Evolutionary conservation across 2,329 filamentous ascomycete genomes (phyloP).

Genomic region (Sporothrix humicola): DNA sequence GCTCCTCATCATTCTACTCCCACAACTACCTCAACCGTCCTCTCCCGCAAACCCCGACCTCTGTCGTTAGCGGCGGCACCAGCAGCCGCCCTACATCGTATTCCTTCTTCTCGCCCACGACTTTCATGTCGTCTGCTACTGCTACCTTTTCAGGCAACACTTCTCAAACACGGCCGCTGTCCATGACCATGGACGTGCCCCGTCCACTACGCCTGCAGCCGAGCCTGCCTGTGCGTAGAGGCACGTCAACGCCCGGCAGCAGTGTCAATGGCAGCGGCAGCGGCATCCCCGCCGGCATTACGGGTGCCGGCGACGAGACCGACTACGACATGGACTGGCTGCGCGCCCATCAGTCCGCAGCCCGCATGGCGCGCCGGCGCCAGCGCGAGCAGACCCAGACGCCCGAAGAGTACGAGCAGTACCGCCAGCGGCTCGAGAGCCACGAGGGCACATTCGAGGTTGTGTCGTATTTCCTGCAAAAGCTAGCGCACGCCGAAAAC

Average conservation of each 20-base stretch:
- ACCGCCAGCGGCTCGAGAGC: constrained; percentile 28
- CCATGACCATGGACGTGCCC: constrained; percentile 14
- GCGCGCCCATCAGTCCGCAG: constrained; percentile 30
- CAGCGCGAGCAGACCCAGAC: constrained; percentile 26
- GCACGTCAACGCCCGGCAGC: constrained; percentile 1
- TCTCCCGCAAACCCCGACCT: constrained; percentile 31
- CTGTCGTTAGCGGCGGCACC: constrained; percentile 23
- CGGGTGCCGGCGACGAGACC: background rate
- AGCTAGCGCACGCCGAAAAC: constrained; percentile 37
- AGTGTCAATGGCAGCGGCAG: constrained; percentile 2
- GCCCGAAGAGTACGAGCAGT: background rate
- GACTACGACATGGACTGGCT: constrained; percentile 19
- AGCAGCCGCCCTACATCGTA: constrained; percentile 24
- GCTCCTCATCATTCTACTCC: constrained; percentile 23
- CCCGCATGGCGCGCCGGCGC: constrained; percentile 33
- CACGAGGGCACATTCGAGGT: constrained; percentile 36
- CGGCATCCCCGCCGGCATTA: background rate
- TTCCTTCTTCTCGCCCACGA: constrained; percentile 27
- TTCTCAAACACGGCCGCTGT: constrained; percentile 10
- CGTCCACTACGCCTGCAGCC: constrained; percentile 33
- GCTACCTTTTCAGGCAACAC: constrained; percentile 4
- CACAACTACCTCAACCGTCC: constrained; percentile 31
- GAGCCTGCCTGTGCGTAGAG: background rate
- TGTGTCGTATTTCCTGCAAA: constrained; percentile 31
- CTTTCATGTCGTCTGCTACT: background rate